These are phyloP conservation scores for Suillus subalutaceus DNA, from an alignment of 768 basidiomycete genomes.

Conservation along the genomic window DNA sequence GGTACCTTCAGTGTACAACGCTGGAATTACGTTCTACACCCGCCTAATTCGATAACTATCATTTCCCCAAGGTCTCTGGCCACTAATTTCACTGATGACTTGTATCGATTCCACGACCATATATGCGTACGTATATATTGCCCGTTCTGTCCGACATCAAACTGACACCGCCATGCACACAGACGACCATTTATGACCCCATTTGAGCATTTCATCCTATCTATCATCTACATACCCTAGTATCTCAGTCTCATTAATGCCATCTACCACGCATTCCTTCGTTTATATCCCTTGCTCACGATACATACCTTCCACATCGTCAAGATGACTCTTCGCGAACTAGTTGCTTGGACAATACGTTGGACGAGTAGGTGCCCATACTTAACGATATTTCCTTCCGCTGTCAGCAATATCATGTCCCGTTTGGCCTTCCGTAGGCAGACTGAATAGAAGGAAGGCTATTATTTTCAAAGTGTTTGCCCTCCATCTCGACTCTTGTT, in stretches of 20 bases:
- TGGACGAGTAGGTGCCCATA: background rate
- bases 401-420: background rate
- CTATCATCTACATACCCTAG: constrained; percentile 30
- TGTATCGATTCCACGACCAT: constrained; percentile 31
- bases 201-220: constrained; percentile 23
- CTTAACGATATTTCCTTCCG: background rate
- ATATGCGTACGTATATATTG: constrained; percentile 19
- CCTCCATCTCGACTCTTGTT: background rate
- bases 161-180: constrained; percentile 15
- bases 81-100: constrained; percentile 30
- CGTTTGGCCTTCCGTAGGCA: background rate
- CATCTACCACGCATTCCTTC: constrained; percentile 20
- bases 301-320: constrained; percentile 13
- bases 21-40: constrained; percentile 28
- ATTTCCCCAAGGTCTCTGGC: constrained; percentile 26
- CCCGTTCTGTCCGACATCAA: constrained; percentile 10
- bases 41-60: constrained; percentile 27
- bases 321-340: constrained; percentile 10
- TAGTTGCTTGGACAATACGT: constrained; percentile 6
- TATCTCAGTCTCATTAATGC: constrained; percentile 27
- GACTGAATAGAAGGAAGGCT: background rate
- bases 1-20: constrained; percentile 28
- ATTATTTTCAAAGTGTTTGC: background rate
- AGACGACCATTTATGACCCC: constrained; percentile 31
- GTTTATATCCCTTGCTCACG: constrained; percentile 27